Conservation (phyloP, 2,329 filamentous ascomycete species). For the Chaetomiaceae sp. region DNA sequence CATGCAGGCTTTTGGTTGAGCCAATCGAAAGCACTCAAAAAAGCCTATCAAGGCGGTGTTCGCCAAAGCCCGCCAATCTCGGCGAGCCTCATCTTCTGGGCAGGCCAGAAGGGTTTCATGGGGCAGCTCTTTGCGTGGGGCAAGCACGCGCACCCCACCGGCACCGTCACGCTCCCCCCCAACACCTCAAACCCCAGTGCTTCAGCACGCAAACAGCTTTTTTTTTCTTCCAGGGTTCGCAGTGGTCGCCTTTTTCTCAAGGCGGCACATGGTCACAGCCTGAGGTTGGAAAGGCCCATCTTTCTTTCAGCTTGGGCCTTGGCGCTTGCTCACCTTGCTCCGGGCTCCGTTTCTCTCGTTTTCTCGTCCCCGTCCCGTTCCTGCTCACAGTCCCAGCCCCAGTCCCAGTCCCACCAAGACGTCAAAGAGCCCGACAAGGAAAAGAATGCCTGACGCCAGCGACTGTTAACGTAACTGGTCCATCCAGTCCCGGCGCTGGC, state of each 20-base stretch:
- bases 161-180: too few relatives aligned
- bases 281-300: background rate
- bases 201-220: background rate
- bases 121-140: background rate
- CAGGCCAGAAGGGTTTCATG: conserved; percentile 3
- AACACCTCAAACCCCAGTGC: too few relatives aligned
- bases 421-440: too few relatives aligned
- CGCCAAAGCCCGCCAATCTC: conserved; percentile 6
- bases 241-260: background rate
- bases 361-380: background rate
- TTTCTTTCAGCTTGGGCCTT: conserved; percentile 3
- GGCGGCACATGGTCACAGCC: background rate
- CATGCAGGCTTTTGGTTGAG: background rate
- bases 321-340: background rate
- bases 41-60: conserved; percentile 15
- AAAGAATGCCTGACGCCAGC: too few relatives aligned
- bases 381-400: too few relatives aligned
- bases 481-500: background rate
- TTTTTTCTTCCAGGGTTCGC: too few relatives aligned
- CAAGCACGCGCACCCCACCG: background rate
- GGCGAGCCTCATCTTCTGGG: background rate
- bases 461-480: too few relatives aligned
- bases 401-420: background rate
- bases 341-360: too few relatives aligned
- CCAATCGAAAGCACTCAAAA: conserved; percentile 4